These are phyloP conservation scores for Mycena metata DNA, from an alignment of 768 basidiomycete species.

Conservation along the genomic window DNA sequence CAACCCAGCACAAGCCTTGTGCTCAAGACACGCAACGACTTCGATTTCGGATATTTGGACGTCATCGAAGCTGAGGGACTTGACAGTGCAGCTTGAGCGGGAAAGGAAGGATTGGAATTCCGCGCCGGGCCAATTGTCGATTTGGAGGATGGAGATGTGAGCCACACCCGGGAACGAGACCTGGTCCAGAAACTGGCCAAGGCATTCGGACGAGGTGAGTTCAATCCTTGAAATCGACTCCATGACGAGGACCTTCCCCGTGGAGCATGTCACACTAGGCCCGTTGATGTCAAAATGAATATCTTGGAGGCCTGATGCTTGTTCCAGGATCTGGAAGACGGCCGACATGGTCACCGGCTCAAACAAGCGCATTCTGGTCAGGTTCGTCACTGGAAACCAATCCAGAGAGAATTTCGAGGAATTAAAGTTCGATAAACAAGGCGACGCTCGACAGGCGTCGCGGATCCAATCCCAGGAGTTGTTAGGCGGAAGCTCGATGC, in stretches of 20 bases:
- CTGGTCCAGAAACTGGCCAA: conserved; percentile 25
- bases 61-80: conserved; percentile 3
- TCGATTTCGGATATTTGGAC: conserved; percentile 15
- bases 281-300: conserved; percentile 20
- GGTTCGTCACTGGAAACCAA: conserved; percentile 22
- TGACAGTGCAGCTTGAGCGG: conserved; percentile 27
- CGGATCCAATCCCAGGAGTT: conserved; percentile 29
- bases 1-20: conserved; percentile 15
- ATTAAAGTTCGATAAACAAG: conserved; percentile 16
- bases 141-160: conserved; percentile 3
- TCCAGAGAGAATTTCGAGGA: conserved; percentile 16
- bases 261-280: conserved; percentile 14
- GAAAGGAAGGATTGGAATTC: conserved; percentile 23
- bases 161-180: conserved; percentile 11
- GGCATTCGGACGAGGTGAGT: conserved; percentile 10
- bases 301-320: conserved; percentile 14
- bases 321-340: conserved; percentile 24
- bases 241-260: conserved; percentile 14
- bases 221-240: conserved; percentile 2
- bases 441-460: conserved; percentile 15
- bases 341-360: conserved; percentile 18
- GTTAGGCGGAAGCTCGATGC: conserved; percentile 23
- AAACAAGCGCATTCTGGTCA: conserved; percentile 19
- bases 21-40: conserved; percentile 16
- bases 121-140: conserved; percentile 15